A percentile compares a stretch with the other conserved stretches of the same genome.
phyloP scores from a whole-genome alignment of 805 yeast genomes.

The Grigorovia jiainica region DNA sequence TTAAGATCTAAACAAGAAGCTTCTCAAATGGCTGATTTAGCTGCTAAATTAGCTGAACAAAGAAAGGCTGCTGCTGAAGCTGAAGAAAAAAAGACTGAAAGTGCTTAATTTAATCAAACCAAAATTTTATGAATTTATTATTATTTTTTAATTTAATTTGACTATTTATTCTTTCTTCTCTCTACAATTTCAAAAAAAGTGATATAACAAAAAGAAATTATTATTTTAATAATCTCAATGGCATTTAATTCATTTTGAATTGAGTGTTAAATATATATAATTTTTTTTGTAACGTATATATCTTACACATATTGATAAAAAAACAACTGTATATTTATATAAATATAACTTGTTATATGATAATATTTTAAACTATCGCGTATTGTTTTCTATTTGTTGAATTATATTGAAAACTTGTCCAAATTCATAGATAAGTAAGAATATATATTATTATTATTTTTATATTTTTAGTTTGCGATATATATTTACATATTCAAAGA shows the following conservation, averaged over 20 bases:
- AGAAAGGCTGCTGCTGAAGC: constrained; percentile 43
- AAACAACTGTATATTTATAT: not conserved
- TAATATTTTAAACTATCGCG: not conserved
- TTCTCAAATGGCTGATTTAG: constrained; percentile 69
- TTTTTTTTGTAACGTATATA: not conserved
- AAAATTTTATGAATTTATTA: not conserved
- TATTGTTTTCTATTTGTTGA: too few species aligned
- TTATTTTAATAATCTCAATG: not conserved
- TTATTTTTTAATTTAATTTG: not conserved
- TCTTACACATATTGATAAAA: not conserved
- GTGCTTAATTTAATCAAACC: constrained; percentile 29
- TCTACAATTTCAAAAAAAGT: too few species aligned
- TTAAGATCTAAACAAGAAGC: constrained; percentile 81
- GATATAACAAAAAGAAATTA: not conserved
- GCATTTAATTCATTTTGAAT: not conserved
- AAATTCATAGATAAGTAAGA: too few species aligned
- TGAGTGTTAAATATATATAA: not conserved
- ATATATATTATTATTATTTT: too few species aligned
- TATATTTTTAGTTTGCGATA: too few species aligned
- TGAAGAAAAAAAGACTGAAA: constrained; percentile 36
- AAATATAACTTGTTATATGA: not conserved
- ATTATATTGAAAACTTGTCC: too few species aligned
- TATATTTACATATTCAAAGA: too few species aligned
- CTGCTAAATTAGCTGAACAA: constrained; percentile 73
- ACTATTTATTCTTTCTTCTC: not conserved